Percentiles rank a stretch among this genome's conserved stretches.
Evolutionary conservation across 352 stramenopile species (phyloP).

Genomic region (Phytophthora foliorum): DNA sequence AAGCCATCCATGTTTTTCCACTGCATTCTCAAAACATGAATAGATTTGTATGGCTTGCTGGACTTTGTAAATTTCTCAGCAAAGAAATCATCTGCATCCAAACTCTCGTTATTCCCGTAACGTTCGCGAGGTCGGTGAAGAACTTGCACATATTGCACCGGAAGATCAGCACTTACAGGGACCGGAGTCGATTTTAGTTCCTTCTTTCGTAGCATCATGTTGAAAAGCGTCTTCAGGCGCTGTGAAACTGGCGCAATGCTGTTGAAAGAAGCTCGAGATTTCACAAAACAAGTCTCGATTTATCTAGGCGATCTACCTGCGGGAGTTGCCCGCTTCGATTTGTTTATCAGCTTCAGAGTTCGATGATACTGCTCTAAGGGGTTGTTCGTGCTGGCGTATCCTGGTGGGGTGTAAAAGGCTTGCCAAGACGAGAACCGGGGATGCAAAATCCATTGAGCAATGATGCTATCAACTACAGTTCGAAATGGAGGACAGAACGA

Average conservation of each 20-base stretch:
- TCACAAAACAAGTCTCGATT: neutral
- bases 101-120: neutral
- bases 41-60: neutral
- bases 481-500: neutral
- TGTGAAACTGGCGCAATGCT: neutral
- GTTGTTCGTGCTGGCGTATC: conserved; percentile 2
- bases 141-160: neutral
- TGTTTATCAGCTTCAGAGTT: conserved; percentile 6
- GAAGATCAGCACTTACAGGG: neutral
- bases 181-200: neutral
- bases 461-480: neutral
- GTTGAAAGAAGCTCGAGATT: neutral
- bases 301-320: neutral
- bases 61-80: neutral
- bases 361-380: conserved; percentile 5
- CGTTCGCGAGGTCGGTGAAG: neutral
- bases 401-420: neutral
- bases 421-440: conserved; percentile 1
- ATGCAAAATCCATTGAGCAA: neutral
- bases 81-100: neutral
- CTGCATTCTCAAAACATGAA: conserved; percentile 1
- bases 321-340: neutral
- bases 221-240: too few species aligned
- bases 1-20: conserved; percentile 5
- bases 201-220: neutral